Conservation (phyloP, 129 eudicot species). For the Mikania micrantha region DNA sequence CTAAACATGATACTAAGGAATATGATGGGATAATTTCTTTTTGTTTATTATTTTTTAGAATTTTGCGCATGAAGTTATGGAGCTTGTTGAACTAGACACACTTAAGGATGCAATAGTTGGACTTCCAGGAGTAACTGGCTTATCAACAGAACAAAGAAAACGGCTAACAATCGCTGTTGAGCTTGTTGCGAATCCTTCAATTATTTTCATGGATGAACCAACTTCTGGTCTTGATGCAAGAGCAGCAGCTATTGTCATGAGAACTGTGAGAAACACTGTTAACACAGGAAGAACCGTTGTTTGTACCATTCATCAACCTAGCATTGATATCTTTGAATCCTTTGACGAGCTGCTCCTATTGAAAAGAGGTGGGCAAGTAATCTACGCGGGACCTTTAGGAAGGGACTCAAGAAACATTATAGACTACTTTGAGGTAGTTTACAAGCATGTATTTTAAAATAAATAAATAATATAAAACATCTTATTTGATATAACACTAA, state of each 20-base stretch:
- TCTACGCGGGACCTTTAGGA: conserved; percentile 92
- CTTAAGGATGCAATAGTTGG: conserved; percentile 83
- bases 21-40: neutral
- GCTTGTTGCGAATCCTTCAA: conserved; percentile 96
- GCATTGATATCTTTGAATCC: conserved; percentile 94
- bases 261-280: conserved; percentile 91
- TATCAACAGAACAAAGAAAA: conserved; percentile 89
- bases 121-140: conserved; percentile 68
- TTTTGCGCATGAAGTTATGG: conserved; percentile 79
- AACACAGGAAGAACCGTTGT: conserved; percentile 97
- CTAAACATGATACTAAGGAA: neutral
- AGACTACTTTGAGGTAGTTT: conserved; percentile 77
- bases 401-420: conserved; percentile 57
- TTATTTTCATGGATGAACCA: conserved; percentile 98
- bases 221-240: conserved; percentile 99
- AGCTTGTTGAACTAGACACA: conserved; percentile 65
- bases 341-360: conserved; percentile 76
- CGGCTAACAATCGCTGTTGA: conserved; percentile 93
- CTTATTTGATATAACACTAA: neutral
- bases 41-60: conserved; percentile 28
- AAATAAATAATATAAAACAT: neutral
- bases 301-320: conserved; percentile 98
- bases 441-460: neutral
- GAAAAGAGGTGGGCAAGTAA: conserved; percentile 96
- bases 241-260: conserved; percentile 99